phyloP scores from a whole-genome alignment of 768 basidiomycete species.

The Chalciporus pseudorubinellus region DNA sequence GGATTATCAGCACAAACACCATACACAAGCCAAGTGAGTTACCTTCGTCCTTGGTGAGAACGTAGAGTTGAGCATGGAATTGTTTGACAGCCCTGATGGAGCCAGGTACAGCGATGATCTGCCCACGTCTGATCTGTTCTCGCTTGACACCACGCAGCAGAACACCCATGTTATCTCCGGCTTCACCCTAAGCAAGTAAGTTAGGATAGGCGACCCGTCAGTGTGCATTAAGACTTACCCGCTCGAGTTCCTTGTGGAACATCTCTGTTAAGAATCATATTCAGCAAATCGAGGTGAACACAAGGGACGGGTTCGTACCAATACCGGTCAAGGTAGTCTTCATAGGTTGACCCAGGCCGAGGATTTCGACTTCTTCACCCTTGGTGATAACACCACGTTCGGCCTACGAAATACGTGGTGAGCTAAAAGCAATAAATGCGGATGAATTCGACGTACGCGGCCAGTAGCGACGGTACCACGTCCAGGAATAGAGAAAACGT shows the following conservation, averaged over 20 bases:
- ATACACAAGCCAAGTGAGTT: conserved; percentile 50
- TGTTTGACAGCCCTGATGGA: conserved; percentile 93
- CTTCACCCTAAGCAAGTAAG: conserved; percentile 64
- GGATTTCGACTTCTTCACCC: conserved; percentile 89
- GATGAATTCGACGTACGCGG: conserved; percentile 50
- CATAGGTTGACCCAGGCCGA: conserved; percentile 76
- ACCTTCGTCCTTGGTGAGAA: conserved; percentile 39
- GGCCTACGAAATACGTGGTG: conserved; percentile 46
- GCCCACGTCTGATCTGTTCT: conserved; percentile 91
- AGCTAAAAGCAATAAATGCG: neutral
- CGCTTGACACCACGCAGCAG: conserved; percentile 96
- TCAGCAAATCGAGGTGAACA: conserved; percentile 3
- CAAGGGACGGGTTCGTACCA: conserved; percentile 41
- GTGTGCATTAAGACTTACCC: conserved; percentile 44
- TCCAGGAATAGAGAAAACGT: conserved; percentile 96
- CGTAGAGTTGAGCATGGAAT: conserved; percentile 92
- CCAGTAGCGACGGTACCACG: conserved; percentile 98
- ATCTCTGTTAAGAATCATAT: conserved; percentile 58
- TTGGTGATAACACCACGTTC: conserved; percentile 92
- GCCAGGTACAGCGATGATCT: conserved; percentile 85
- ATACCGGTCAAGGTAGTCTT: conserved; percentile 97
- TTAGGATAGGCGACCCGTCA: conserved; percentile 4
- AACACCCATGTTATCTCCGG: conserved; percentile 99
- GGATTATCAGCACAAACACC: conserved; percentile 16
- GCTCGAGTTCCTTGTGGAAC: conserved; percentile 99